Percentiles rank a stretch among this genome's conserved stretches.
Conservation (phyloP, 306 rosid species). For the Acacia confusa region DNA sequence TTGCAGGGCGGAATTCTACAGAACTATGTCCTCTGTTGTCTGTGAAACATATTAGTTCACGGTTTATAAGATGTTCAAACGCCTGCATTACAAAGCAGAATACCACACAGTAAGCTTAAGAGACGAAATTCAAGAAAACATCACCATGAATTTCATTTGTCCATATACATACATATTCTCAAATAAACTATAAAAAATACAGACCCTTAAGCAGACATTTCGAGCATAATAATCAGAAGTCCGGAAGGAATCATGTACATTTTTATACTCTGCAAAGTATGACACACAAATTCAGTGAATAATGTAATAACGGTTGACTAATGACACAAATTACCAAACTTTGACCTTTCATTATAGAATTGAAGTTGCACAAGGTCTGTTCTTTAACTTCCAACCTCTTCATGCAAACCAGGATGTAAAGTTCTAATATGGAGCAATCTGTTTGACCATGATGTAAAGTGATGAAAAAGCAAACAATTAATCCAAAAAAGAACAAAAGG, state of each 20-base stretch:
- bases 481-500: constrained; percentile 5
- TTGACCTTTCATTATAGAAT: constrained; percentile 80
- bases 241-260: constrained; percentile 60
- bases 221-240: constrained; percentile 64
- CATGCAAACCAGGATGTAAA: constrained; percentile 86
- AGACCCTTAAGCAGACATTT: constrained; percentile 79
- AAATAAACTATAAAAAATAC: constrained; percentile 21
- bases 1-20: constrained; percentile 71
- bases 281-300: constrained; percentile 27
- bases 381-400: constrained; percentile 87
- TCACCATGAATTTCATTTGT: constrained; percentile 17
- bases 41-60: constrained; percentile 69
- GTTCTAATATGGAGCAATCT: constrained; percentile 90
- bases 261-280: constrained; percentile 74
- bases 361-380: constrained; percentile 81
- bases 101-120: constrained; percentile 9
- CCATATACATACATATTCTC: constrained; percentile 4
- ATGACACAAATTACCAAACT: constrained; percentile 17
- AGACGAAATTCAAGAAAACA: background rate
- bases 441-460: constrained; percentile 33
- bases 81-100: constrained; percentile 56
- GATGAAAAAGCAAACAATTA: constrained; percentile 26
- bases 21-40: constrained; percentile 76
- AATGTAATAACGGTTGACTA: constrained; percentile 18
- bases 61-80: constrained; percentile 81